These are phyloP conservation scores for Diutina sp. DNA, from an alignment of 1,139 yeast species.

Conservation along the genomic window DNA sequence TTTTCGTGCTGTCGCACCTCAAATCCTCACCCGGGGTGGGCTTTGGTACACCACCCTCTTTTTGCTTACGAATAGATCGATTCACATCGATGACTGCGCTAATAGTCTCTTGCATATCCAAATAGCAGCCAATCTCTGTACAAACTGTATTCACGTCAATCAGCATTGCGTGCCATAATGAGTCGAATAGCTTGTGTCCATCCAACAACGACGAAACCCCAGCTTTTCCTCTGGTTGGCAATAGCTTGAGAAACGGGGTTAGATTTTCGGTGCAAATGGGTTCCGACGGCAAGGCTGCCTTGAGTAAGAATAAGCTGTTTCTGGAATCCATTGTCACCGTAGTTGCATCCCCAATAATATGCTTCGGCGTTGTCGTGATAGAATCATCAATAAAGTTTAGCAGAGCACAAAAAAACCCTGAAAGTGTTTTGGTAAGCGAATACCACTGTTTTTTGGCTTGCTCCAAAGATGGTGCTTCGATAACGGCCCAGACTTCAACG, in stretches of 20 bases:
- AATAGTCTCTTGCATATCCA: conserved; percentile 56
- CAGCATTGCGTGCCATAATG: conserved; percentile 91
- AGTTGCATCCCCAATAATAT: conserved; percentile 5
- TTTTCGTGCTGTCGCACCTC: conserved; percentile 55
- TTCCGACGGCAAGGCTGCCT: conserved; percentile 90
- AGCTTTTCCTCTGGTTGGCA: conserved; percentile 88
- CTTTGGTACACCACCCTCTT: conserved; percentile 62
- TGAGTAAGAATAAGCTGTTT: conserved; percentile 40
- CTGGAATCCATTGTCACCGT: conserved; percentile 20
- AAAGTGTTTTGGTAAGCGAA: conserved; percentile 56
- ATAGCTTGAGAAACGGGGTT: conserved; percentile 80
- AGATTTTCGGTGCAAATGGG: conserved; percentile 96
- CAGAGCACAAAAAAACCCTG: conserved; percentile 94
- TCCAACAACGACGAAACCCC: conserved; percentile 80
- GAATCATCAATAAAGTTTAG: conserved; percentile 76
- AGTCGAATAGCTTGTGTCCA: conserved; percentile 92
- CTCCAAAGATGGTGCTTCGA: conserved; percentile 47
- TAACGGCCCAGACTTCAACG: conserved; percentile 82
- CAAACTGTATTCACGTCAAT: conserved; percentile 66
- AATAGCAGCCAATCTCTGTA: conserved; percentile 24
- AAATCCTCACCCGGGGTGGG: conserved; percentile 60
- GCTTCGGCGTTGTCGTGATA: conserved; percentile 61
- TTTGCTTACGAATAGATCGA: conserved; percentile 44
- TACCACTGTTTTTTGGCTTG: conserved; percentile 61
- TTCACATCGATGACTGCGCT: conserved; percentile 66